Evolutionary conservation across 805 yeast species (phyloP).

Genomic region (Kodamaea kaohsiungensis): DNA sequence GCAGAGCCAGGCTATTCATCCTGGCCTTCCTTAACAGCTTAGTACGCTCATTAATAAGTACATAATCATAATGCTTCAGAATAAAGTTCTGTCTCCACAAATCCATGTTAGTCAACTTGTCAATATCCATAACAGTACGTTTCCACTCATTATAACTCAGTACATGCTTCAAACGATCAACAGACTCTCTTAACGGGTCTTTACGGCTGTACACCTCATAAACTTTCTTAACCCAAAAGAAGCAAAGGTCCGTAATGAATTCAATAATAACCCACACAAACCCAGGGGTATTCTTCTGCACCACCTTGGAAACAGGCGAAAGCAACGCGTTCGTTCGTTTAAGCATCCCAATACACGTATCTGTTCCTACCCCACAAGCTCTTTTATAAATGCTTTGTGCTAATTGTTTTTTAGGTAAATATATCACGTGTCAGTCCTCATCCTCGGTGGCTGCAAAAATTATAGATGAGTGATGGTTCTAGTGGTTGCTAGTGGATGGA

Average conservation of each 20-base stretch:
- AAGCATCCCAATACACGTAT: not conserved
- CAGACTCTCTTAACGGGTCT: conserved; percentile 48
- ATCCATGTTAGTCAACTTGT: conserved; percentile 45
- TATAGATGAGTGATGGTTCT: not conserved
- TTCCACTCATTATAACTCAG: conserved; percentile 73
- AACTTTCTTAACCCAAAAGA: conserved; percentile 47
- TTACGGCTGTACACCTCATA: conserved; percentile 36
- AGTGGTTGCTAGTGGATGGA: too few species aligned
- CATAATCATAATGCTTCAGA: conserved; percentile 79
- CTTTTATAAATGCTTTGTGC: not conserved
- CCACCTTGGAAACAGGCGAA: conserved; percentile 27
- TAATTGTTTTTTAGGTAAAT: not conserved
- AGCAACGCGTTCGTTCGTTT: conserved; percentile 8
- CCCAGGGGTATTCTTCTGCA: conserved; percentile 37
- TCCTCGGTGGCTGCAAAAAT: not conserved
- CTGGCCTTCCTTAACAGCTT: conserved; percentile 64
- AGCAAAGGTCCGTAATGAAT: conserved; percentile 44
- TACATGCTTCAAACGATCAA: conserved; percentile 51
- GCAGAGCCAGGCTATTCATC: conserved; percentile 53
- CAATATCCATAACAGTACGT: conserved; percentile 50
- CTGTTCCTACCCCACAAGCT: conserved; percentile 1
- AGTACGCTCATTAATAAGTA: conserved; percentile 73
- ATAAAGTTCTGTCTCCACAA: conserved; percentile 81
- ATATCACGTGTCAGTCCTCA: not conserved
- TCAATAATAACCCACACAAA: conserved; percentile 45